These are phyloP conservation scores for Andrographis paniculata DNA, from an alignment of 305 asterid genomes.

Conservation along the genomic window DNA sequence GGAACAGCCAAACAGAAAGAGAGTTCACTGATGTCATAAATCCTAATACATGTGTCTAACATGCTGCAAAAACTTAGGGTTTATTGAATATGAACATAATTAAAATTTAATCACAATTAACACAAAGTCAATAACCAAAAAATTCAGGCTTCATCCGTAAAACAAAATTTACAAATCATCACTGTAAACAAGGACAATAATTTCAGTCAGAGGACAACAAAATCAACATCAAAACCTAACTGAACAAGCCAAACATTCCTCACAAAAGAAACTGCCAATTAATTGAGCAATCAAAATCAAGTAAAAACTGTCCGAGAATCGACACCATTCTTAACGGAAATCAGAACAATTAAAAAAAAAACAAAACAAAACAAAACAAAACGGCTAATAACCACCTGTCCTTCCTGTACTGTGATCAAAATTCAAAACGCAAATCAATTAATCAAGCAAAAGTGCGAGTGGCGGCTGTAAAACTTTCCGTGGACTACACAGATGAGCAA, in stretches of 20 bases:
- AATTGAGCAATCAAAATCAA: neutral
- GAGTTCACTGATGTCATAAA: neutral
- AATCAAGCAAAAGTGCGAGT: neutral
- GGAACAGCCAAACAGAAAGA: too few species aligned
- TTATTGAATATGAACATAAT: neutral
- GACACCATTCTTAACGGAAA: neutral
- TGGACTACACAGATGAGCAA: slow-evolving; percentile 2
- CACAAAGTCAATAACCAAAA: neutral
- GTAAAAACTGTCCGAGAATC: neutral
- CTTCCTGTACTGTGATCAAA: neutral
- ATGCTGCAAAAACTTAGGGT: neutral
- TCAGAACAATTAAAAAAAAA: neutral
- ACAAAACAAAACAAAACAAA: neutral
- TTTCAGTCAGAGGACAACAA: neutral
- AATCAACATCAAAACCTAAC: neutral
- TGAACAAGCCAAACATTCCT: neutral
- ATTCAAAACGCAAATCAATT: neutral
- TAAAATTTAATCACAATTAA: neutral
- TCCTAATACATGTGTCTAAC: neutral
- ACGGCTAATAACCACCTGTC: neutral
- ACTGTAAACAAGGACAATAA: neutral
- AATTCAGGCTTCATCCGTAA: neutral
- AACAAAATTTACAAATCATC: neutral
- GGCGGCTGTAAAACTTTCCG: neutral
- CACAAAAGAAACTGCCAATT: neutral